Evolutionary conservation across 495 filamentous ascomycete species (phyloP).

Genomic region (Talaromyces ruber): DNA sequence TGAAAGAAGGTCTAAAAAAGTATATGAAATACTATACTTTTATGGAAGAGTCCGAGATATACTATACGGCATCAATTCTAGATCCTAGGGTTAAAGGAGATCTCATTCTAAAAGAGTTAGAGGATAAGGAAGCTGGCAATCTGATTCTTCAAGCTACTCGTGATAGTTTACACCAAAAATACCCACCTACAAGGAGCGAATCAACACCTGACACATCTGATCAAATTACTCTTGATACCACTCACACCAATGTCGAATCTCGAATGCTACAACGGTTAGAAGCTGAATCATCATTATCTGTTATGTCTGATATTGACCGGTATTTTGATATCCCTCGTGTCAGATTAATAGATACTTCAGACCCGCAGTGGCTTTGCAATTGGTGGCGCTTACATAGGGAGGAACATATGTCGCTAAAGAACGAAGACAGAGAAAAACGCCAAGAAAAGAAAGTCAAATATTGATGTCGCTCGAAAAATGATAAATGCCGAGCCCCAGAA

Average conservation of each 20-base stretch:
- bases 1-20: constrained; percentile 10
- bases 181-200: not conserved
- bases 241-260: constrained; percentile 1
- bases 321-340: not conserved
- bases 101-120: constrained; percentile 4
- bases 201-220: not conserved
- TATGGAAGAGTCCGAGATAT: constrained; percentile 8
- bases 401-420: not conserved
- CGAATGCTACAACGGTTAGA: not conserved
- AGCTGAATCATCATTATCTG: not conserved
- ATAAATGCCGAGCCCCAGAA: not conserved
- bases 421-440: not conserved
- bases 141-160: not conserved
- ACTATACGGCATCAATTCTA: constrained; percentile 8
- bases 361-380: not conserved
- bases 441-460: not conserved
- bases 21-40: constrained; percentile 11
- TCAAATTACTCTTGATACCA: not conserved
- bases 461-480: not conserved
- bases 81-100: constrained; percentile 8
- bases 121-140: not conserved
- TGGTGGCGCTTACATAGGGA: not conserved
- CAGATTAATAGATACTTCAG: not conserved
- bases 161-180: constrained; percentile 1
- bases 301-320: not conserved